These are phyloP conservation scores for Cenchrus purpureus DNA, from an alignment of 176 grass and related monocot species.

Conservation along the genomic window DNA sequence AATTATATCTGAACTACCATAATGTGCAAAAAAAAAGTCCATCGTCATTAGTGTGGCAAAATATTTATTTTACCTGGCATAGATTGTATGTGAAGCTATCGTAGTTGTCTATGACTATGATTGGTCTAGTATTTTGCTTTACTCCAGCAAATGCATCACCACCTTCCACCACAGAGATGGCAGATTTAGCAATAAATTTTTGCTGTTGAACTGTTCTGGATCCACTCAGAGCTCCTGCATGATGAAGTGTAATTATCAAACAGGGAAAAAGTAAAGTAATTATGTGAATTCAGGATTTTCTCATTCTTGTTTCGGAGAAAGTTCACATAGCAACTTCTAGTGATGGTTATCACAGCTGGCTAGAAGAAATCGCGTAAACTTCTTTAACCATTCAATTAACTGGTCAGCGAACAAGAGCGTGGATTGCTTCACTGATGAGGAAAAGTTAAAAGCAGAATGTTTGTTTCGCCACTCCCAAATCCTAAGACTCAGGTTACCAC, in stretches of 20 bases:
- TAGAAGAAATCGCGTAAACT: background rate
- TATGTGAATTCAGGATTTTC: background rate
- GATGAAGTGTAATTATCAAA: background rate
- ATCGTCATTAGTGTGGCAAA: background rate
- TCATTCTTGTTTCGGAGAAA: background rate
- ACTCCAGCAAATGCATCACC: conserved; percentile 33
- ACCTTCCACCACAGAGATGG: conserved; percentile 25
- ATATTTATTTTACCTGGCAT: conserved; percentile 68
- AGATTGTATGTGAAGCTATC: conserved; percentile 91
- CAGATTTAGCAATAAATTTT: conserved; percentile 32
- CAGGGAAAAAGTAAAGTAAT: background rate
- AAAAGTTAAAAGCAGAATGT: background rate
- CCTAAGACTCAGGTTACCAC: background rate
- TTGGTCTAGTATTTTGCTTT: conserved; percentile 54
- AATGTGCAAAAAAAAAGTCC: background rate
- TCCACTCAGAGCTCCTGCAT: conserved; percentile 28
- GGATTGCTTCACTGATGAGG: background rate
- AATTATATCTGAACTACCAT: conserved; percentile 63
- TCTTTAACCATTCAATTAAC: background rate
- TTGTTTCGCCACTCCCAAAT: background rate
- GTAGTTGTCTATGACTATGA: conserved; percentile 86
- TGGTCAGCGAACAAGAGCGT: background rate
- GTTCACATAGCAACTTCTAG: background rate
- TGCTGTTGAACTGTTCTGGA: conserved; percentile 14
- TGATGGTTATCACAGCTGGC: background rate